These are phyloP conservation scores for Cladophialophora psammophila DNA, from an alignment of 2,329 filamentous ascomycete genomes.

Conservation along the genomic window DNA sequence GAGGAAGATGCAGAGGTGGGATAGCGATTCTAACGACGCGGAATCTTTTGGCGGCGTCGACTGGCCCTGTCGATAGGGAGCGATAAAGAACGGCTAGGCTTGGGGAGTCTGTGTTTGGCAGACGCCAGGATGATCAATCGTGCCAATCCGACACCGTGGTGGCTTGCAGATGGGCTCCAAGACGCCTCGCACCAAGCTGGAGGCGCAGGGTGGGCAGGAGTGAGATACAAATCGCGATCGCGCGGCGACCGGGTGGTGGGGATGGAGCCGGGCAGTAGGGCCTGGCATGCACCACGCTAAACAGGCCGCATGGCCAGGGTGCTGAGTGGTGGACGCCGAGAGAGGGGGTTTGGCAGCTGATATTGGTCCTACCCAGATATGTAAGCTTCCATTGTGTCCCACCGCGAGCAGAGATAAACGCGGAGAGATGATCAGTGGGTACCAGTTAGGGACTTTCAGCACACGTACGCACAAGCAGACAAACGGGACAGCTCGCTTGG, in stretches of 20 bases:
- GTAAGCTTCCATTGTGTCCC: conserved; percentile 17
- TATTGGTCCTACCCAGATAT: conserved; percentile 21
- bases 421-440: conserved; percentile 32
- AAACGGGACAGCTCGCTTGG: not conserved
- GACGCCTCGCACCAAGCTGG: conserved; percentile 30
- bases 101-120: conserved; percentile 34
- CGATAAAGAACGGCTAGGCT: conserved; percentile 38
- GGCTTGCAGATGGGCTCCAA: conserved; percentile 39
- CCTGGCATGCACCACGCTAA: conserved; percentile 29
- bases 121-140: conserved; percentile 38
- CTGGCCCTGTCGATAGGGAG: conserved; percentile 37
- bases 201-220: conserved; percentile 36
- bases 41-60: conserved; percentile 41
- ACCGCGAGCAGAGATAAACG: conserved; percentile 24
- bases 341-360: conserved; percentile 21
- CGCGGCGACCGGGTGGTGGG: conserved; percentile 36
- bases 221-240: conserved; percentile 39
- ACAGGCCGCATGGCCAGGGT: conserved; percentile 29
- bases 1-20: conserved; percentile 26
- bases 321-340: conserved; percentile 16
- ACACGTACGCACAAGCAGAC: not conserved
- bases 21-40: conserved; percentile 31
- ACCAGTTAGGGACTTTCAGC: not conserved
- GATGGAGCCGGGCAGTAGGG: conserved; percentile 23
- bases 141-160: conserved; percentile 38